Base-by-base conservation (phyloP, 441 rosid species). In the Populus hybrid region DNA sequence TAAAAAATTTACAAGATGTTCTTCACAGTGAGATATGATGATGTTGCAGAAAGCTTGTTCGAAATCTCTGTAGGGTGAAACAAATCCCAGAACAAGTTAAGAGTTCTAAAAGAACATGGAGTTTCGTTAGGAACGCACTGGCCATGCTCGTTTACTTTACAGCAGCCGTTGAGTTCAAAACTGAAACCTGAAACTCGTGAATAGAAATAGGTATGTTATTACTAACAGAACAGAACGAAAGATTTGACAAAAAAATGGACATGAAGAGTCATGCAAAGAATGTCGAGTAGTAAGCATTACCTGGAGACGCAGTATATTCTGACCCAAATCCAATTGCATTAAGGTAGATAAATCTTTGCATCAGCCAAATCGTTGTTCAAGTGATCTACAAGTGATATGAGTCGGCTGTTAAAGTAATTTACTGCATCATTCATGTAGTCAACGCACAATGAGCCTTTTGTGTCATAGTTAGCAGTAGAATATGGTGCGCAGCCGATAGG, bases 401-500 rank as follows among this genome's bases (percentile, higher is more conserved):
- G 90, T 67, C 74, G 67, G 30, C 66, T 26, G 76, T 93, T 90
- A 73, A 90, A 91, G 69, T 83, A 69, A 8, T 74, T 76, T 10
- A 68, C 85, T 2, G 93, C 90, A 7, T 76, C 65, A 77, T 89
- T 90, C 78, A 88, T 82, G 30, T 75, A 32, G 8, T 79, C 84
- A 1, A 77, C 86, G 40, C 96, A 89, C 11, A 80, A 63, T 0
- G 79, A 77, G 9, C 85, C 85, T 1, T 83, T 76, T 1, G 73
- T 83, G 9, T 79, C 84, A 2, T 82, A 21, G 0, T 8, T 7
- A 0, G 81, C 64, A 0, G 79, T 76, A 18, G 84, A 81, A 67
- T 71, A 42, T 9, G 92, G 95, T 9, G 85, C 84, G 84, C 94
- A 89, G 36, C 97, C 92, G 12, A 91, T 74, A 1, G 80, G 81